Percentiles rank a stretch among this genome's conserved stretches.
Conservation (phyloP, 495 filamentous ascomycete species). For the Neurospora terricola region DNA sequence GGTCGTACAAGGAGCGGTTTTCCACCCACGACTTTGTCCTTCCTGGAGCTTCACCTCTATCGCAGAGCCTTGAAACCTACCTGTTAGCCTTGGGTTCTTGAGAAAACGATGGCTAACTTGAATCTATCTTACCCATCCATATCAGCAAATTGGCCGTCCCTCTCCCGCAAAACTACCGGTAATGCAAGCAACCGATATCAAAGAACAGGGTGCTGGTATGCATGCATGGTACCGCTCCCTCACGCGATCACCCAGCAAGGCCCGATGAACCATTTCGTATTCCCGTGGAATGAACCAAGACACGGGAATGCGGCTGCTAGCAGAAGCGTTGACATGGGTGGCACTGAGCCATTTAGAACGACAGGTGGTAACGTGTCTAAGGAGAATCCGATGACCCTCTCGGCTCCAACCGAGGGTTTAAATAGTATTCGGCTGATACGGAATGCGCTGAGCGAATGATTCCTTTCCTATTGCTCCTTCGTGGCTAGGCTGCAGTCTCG, state of each 20-base stretch:
- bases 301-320: background rate
- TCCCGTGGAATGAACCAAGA: background rate
- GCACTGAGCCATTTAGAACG: background rate
- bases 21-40: background rate
- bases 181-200: background rate
- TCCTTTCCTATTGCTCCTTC: background rate
- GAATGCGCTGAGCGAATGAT: background rate
- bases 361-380: background rate
- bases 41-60: background rate
- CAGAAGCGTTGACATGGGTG: background rate
- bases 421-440: background rate
- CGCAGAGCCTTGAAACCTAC: background rate
- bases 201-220: background rate
- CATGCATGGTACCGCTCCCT: background rate
- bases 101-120: background rate
- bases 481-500: background rate
- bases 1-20: background rate
- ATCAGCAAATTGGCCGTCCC: background rate
- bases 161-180: background rate
- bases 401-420: background rate
- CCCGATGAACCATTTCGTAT: background rate
- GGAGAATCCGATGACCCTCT: background rate
- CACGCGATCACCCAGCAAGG: background rate
- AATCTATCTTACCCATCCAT: background rate
- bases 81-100: background rate